These are phyloP conservation scores for Ziziphus jujuba DNA, from an alignment of 306 rosid species.

Conservation along the genomic window DNA sequence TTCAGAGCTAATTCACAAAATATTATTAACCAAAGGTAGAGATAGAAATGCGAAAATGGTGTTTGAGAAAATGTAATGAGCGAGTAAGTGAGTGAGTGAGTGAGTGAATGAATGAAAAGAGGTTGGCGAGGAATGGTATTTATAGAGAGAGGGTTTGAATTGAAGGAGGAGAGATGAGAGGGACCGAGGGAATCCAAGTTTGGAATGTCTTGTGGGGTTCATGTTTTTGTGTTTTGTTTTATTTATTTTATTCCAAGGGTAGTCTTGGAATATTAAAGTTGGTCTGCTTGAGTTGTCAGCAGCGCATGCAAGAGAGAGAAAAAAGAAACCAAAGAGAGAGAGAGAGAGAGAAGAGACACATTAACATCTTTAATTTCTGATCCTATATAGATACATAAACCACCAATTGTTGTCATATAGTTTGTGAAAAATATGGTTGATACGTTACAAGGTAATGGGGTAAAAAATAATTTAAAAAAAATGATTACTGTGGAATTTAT, in stretches of 20 bases:
- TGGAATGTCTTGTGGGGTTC: slow-evolving; percentile 14
- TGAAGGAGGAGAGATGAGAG: no score
- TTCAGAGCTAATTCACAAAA: no score
- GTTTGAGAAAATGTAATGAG: not conserved
- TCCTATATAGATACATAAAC: no score
- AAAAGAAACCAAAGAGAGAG: not conserved
- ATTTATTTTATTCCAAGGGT: slow-evolving; percentile 7
- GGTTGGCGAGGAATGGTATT: slow-evolving; percentile 35
- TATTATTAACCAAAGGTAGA: no score
- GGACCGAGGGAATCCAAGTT: slow-evolving; percentile 11
- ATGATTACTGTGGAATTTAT: no score
- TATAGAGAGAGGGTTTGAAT: slow-evolving; percentile 56
- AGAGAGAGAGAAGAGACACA: not conserved
- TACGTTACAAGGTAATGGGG: no score
- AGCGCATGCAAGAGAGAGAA: slow-evolving; percentile 33
- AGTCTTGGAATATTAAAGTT: slow-evolving; percentile 33
- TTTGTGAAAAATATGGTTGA: no score
- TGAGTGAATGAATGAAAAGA: not conserved
- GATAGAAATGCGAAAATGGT: not conserved
- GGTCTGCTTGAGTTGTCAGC: slow-evolving; percentile 47
- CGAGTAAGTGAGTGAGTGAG: not conserved
- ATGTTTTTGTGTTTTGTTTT: not conserved
- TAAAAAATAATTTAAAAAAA: no score
- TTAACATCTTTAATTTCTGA: no score
- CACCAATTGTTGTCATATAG: not conserved